Percentiles rank a stretch among this genome's conserved stretches.
Conservation (phyloP, 148 eudicot species). For the Amaranthus hypochondriacus region DNA sequence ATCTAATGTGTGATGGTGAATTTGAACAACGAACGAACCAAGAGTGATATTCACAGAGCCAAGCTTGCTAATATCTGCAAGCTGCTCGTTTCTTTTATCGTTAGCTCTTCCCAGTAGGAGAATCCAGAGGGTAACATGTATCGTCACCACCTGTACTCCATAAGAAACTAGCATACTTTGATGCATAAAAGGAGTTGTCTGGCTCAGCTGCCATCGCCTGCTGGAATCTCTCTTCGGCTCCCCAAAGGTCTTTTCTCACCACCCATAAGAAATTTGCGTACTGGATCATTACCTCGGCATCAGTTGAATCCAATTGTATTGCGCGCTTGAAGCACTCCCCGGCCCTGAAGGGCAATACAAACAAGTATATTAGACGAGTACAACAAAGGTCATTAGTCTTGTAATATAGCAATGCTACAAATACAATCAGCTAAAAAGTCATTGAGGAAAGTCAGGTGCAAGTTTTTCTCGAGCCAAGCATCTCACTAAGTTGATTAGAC, state of each 20-base stretch:
- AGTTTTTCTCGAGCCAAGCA: no score
- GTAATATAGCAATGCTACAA: not conserved
- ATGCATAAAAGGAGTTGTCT: conserved; percentile 46
- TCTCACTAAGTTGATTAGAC: not conserved
- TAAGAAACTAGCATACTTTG: conserved; percentile 72
- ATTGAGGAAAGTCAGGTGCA: no score
- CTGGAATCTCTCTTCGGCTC: conserved; percentile 62
- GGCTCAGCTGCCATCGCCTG: conserved; percentile 66
- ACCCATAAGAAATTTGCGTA: conserved; percentile 75
- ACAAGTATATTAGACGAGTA: not conserved
- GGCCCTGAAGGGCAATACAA: conserved; percentile 40
- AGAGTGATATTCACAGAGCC: conserved; percentile 26
- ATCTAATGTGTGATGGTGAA: conserved; percentile 19
- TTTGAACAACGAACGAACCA: conserved; percentile 3
- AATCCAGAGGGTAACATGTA: conserved; percentile 55
- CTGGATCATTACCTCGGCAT: conserved; percentile 48
- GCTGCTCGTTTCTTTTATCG: not conserved
- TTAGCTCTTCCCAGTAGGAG: conserved; percentile 20
- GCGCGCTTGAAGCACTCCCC: conserved; percentile 74
- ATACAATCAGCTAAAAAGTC: no score
- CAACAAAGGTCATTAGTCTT: not conserved
- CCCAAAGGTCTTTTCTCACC: conserved; percentile 51
- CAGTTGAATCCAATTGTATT: conserved; percentile 41
- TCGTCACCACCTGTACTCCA: conserved; percentile 89
- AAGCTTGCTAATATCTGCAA: not conserved